Percentiles rank a stretch among this genome's conserved stretches.
Evolutionary conservation across 768 basidiomycete species (phyloP).

Genomic region (Filobasidium floriforme): DNA sequence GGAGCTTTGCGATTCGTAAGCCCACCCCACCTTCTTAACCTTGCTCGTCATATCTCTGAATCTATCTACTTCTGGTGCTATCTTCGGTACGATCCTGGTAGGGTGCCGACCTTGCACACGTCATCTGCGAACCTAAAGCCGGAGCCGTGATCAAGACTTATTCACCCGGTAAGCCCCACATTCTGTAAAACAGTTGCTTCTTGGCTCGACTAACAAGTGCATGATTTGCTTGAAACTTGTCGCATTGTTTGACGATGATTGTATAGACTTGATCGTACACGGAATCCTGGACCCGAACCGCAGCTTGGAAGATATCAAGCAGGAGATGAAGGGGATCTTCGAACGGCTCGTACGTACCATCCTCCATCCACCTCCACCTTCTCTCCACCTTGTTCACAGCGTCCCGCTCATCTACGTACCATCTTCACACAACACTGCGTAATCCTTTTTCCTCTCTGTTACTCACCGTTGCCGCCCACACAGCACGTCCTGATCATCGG

Average conservation of each 20-base stretch:
- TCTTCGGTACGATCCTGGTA: conserved; percentile 41
- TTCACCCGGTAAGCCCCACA: conserved; percentile 52
- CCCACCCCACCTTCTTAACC: neutral
- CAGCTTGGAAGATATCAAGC: conserved; percentile 50
- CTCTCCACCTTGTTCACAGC: neutral
- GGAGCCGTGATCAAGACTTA: conserved; percentile 92
- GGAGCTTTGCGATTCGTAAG: conserved; percentile 74
- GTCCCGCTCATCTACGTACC: too few relatives aligned
- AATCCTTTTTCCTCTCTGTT: too few relatives aligned
- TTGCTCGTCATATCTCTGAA: conserved; percentile 30
- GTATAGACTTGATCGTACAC: conserved; percentile 81
- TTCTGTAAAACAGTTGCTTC: too few relatives aligned
- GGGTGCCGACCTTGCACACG: conserved; percentile 93
- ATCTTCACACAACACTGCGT: too few relatives aligned
- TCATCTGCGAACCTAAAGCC: conserved; percentile 90
- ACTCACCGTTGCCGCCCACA: too few relatives aligned
- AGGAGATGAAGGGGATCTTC: conserved; percentile 55
- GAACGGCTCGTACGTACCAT: conserved; percentile 55
- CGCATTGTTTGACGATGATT: neutral
- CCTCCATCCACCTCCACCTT: neutral
- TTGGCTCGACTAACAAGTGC: neutral
- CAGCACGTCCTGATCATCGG: conserved; percentile 83
- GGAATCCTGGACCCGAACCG: conserved; percentile 69
- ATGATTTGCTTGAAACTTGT: too few relatives aligned
- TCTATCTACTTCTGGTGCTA: too few relatives aligned